Conservation (phyloP, 495 filamentous ascomycete genomes). For the Penicillium paxilli region DNA sequence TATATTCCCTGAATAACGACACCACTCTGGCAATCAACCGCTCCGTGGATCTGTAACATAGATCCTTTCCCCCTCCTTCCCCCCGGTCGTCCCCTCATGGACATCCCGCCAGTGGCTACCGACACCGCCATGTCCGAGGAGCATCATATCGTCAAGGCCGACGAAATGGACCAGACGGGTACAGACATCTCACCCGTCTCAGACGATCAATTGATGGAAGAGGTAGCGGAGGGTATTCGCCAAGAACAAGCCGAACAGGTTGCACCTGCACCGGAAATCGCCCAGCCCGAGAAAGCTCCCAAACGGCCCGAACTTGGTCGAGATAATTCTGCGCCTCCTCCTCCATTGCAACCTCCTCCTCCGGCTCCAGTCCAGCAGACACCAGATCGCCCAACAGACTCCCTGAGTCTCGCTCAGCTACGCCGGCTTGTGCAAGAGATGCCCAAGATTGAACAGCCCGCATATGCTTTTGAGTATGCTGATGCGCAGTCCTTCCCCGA, state of each 20-base stretch:
- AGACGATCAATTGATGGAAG: slow-evolving; percentile 49
- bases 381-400: slow-evolving; percentile 59
- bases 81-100: slow-evolving; percentile 27
- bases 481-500: slow-evolving; percentile 78
- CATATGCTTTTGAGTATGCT: slow-evolving; percentile 93
- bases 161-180: slow-evolving; percentile 56
- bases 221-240: slow-evolving; percentile 49
- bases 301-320: slow-evolving; percentile 57
- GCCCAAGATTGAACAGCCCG: slow-evolving; percentile 71
- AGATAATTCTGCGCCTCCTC: slow-evolving; percentile 57
- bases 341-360: slow-evolving; percentile 58
- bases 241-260: slow-evolving; percentile 40
- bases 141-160: slow-evolving; percentile 53
- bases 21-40: slow-evolving; percentile 3
- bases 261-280: slow-evolving; percentile 5
- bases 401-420: slow-evolving; percentile 79
- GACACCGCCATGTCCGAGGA: slow-evolving; percentile 27
- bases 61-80: background rate
- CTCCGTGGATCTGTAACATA: slow-evolving; percentile 7
- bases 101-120: slow-evolving; percentile 20
- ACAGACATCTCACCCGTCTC: slow-evolving; percentile 52
- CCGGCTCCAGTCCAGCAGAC: slow-evolving; percentile 52
- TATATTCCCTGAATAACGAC: too few relatives aligned
- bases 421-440: slow-evolving; percentile 78
- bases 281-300: slow-evolving; percentile 17